Evolutionary conservation across 129 eudicot species (phyloP), one percentile per base, ranked within the genome.

Genomic region (Ambrosia trifida): DNA sequence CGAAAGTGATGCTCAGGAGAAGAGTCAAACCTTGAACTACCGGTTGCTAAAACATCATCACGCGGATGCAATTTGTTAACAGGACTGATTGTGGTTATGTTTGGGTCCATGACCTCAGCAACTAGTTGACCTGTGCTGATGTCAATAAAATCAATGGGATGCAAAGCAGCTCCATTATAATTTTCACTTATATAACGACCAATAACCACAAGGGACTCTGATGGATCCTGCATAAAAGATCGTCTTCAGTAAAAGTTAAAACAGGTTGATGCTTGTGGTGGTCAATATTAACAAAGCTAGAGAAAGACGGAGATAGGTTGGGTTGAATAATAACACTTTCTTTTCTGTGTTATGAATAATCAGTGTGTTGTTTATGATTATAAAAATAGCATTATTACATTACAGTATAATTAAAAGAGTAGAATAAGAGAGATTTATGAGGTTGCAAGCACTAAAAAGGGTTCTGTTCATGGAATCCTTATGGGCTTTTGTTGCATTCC

Each of bases 151-250:
- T 95, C 99, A 59, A 95, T 84, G 0, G 99, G 99, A 86, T 95
- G 99, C 85, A 95, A 82, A 4, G 99, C 99, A 69, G 85, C 74
- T 52, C 99, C 99, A 64, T 86, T 83, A 61, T 85, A 95, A 66
- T 95, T 95, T 75, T 95, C 97, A 79, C 99, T 95, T 28, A 95
- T 95, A 79, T 95, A 95, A 52, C 99, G 96, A 72, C 99, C 99
- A 83, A 95, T 62, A 40, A 95, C 97, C 61, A 86, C 96, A 74
- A 95, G 94, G 65, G 96, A 95, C 81, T 95, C 99, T 32, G 94
- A 83, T 41, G 86, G 78, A 80, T 95, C 99, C 99, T 94, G 87
- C 79, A 76, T 44, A 70, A 44, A 74, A 35, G 3, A 69, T 19
- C 66, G 3, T 18, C 38, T 36, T 63, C 50, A 35, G 50, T 62